These are phyloP conservation scores for Hura crepitans DNA, from an alignment of 441 rosid species.

Conservation along the genomic window DNA sequence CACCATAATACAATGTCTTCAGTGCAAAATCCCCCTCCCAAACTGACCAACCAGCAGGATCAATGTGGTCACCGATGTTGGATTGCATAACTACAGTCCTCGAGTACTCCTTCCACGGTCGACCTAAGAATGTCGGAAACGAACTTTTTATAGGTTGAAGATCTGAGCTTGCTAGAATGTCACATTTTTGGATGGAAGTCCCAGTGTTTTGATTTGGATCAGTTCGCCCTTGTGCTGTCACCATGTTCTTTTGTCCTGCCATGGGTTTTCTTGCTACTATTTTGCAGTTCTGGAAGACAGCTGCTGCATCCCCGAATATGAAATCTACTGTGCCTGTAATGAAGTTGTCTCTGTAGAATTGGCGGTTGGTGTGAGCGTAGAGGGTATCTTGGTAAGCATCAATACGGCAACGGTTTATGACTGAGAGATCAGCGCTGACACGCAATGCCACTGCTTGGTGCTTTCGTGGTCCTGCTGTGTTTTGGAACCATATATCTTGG, in stretches of 20 bases:
- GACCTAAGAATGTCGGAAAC: slow-evolving; percentile 43
- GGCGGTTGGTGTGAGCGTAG: slow-evolving; percentile 53
- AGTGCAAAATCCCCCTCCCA: slow-evolving; percentile 56
- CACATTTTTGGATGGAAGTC: slow-evolving; percentile 61
- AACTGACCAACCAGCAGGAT: slow-evolving; percentile 59
- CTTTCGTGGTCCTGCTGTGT: slow-evolving; percentile 67
- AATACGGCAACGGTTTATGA: slow-evolving; percentile 58
- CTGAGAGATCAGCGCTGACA: slow-evolving; percentile 55
- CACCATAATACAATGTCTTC: slow-evolving; percentile 60
- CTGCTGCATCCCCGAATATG: slow-evolving; percentile 59
- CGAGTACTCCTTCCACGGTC: slow-evolving; percentile 61
- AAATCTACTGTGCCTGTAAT: slow-evolving; percentile 61
- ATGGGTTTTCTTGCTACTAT: slow-evolving; percentile 50
- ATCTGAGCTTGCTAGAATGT: slow-evolving; percentile 44
- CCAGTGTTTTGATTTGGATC: slow-evolving; percentile 61
- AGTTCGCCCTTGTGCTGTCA: slow-evolving; percentile 63
- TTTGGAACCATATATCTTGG: slow-evolving; percentile 65
- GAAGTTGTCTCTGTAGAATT: slow-evolving; percentile 56
- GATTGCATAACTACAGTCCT: slow-evolving; percentile 66
- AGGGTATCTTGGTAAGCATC: slow-evolving; percentile 75
- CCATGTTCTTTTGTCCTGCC: slow-evolving; percentile 44
- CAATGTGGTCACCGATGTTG: slow-evolving; percentile 43
- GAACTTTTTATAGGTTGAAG: slow-evolving; percentile 46
- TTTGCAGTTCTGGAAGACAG: slow-evolving; percentile 54
- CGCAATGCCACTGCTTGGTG: slow-evolving; percentile 75